Base-by-base conservation (phyloP, 2,329 filamentous ascomycete species). In the Periglandula ipomoeae region DNA sequence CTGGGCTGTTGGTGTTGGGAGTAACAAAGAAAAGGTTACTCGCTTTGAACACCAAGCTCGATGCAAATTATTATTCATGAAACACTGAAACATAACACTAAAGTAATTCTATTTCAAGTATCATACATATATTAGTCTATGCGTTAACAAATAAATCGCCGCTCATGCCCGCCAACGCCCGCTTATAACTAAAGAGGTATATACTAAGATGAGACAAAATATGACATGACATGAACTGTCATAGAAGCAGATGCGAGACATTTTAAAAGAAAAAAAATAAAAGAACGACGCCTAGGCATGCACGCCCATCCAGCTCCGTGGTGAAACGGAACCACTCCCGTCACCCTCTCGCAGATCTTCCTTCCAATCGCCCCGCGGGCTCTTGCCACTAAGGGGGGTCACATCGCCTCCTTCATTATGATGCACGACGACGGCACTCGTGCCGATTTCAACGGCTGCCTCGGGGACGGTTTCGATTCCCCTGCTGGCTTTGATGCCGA, bases 401-500 rank as follows among this genome's bases (percentile, higher is more conserved):
- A 49, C 43, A 11, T 49, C 47, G 19, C 42, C 34, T 35, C 19
- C 34, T n/a, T 34, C 23, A 11, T 32, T 32, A 24, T 17, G 19
- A 15, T 32, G 47, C 43, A 37, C 48, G 17, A 50, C 34, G 19
- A 46, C 40, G 26, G 47, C 32, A 19, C 50, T 44, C 11, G 48
- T 38, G 11, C 48, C 48, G 23, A 50, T 52, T 20, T 48, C 48
- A 3, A 50, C 45, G 3, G 51, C 51, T 11, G 37, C 32, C 20
- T 52, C 46, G 1, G 48, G 51, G 20, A 46, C 48, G 13, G 45
- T 41, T n/a, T 38, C 45, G 20, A 50, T 46, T 19, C 51, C 42
- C 11, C 38, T 39, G 20, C 20, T 42, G 4, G 44, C 39, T 13
- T 44, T 50, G 20, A 15, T 43, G 35, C 37, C 45, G 4, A 30